Evolutionary conservation across 495 filamentous ascomycete genomes (phyloP).

Genomic region (Hypoxylon perforatum): DNA sequence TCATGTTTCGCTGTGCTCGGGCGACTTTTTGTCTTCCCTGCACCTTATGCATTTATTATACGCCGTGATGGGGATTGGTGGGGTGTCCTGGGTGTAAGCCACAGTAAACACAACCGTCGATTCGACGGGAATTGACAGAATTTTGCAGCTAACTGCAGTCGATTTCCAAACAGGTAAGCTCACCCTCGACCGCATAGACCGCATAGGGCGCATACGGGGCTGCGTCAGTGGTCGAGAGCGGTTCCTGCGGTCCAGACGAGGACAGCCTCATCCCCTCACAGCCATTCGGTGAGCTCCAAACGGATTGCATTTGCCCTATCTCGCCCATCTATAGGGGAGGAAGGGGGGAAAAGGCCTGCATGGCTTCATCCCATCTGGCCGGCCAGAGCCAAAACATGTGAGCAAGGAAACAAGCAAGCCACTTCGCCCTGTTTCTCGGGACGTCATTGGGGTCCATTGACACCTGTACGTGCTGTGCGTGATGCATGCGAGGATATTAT

Average conservation of each 20-base stretch:
- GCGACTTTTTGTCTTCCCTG: slow-evolving; percentile 37
- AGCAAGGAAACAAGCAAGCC: slow-evolving; percentile 16
- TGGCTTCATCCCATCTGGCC: slow-evolving; percentile 29
- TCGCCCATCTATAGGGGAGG: slow-evolving; percentile 17
- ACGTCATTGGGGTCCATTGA: slow-evolving; percentile 15
- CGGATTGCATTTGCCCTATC: slow-evolving; percentile 32
- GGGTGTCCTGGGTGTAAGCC: slow-evolving; percentile 42
- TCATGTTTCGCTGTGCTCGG: slow-evolving; percentile 24
- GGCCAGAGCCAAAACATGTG: slow-evolving; percentile 12
- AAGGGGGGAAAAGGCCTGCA: slow-evolving; percentile 14
- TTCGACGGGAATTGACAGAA: slow-evolving; percentile 37
- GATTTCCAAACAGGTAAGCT: slow-evolving; percentile 33
- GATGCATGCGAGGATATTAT: slow-evolving; percentile 4
- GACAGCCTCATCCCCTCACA: slow-evolving; percentile 32
- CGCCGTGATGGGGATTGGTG: slow-evolving; percentile 36
- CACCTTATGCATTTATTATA: slow-evolving; percentile 39
- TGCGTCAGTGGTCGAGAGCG: slow-evolving; percentile 30
- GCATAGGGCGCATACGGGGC: no score
- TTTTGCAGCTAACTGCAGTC: slow-evolving; percentile 28
- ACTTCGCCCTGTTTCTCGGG: slow-evolving; percentile 44
- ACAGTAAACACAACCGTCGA: slow-evolving; percentile 39
- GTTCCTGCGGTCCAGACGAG: slow-evolving; percentile 14
- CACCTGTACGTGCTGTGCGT: slow-evolving; percentile 21
- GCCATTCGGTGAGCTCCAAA: slow-evolving; percentile 26
- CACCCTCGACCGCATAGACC: slow-evolving; percentile 4